Evolutionary conservation across 805 yeast species (phyloP), one percentile per base, ranked within the genome.

Genomic region (Hanseniaspora meyeri): DNA sequence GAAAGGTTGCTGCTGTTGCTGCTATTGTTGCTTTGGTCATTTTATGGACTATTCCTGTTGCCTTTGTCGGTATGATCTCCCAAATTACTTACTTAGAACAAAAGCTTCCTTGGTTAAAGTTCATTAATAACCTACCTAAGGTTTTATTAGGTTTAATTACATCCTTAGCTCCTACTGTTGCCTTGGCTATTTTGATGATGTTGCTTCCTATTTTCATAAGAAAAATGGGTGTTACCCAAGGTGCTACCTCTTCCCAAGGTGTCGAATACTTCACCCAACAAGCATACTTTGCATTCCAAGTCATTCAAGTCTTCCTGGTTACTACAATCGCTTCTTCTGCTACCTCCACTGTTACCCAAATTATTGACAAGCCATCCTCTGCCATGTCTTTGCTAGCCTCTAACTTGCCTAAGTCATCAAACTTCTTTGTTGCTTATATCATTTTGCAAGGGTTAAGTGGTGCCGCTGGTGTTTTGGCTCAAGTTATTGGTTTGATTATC

Each of bases 1-100:
- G 91, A 71, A 66, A 70, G 37, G 66, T 75, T 31, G 74, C 74
- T 55, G 80, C 90, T 0, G 57, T 70, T 38, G 72, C 78, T 16
- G 80, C 79, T 1, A 77, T 84, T 55, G 62, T 70, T 24, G 85
- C 81, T 1, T 63, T 83, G 46, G 73, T 83, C 53, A 64, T 81
- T 34, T 71, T 82, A 62, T 85, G 95, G 95, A 77, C 90, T 57
- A 69, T 84, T 60, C 91, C 91, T 14, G 88, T 83, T 43, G 83
- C 90, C 2, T 81, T 85, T 66, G 88, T 85, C 49, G 90, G 90
- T 76, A 65, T 81, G 64, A 73, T 85, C 58, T 83, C 90, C 3
- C 84, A 84, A 64, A 70, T 85, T 60, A 78, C 83, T 19, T 77
- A 77, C 62, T 72, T 85, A 63, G 82, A 82, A 7, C 73, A 80